Conservation (phyloP, 345 rosid genomes). For the Eucalyptus dawsonii region DNA sequence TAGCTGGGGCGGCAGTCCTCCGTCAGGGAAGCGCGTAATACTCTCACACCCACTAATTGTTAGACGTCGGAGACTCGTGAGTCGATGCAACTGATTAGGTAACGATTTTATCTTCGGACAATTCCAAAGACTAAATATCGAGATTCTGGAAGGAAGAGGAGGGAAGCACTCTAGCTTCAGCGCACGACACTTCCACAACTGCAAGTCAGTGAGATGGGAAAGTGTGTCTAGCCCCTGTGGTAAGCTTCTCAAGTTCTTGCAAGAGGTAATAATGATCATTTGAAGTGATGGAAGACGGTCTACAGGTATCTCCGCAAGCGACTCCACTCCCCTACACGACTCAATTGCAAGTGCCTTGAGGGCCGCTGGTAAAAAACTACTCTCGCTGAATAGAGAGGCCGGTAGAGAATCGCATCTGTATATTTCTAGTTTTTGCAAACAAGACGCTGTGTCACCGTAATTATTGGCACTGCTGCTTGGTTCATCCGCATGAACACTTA, state of each 20-base stretch:
- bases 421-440: accelerated
- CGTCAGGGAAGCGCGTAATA: accelerated
- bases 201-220: accelerated
- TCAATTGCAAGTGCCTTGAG: accelerated
- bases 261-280: accelerated
- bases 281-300: not conserved
- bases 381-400: not conserved
- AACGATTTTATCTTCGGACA: not conserved
- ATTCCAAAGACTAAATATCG: accelerated
- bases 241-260: not conserved
- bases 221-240: accelerated
- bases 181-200: accelerated
- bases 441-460: accelerated
- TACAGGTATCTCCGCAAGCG: not conserved
- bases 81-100: too few species aligned
- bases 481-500: not conserved
- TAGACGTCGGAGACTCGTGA: accelerated
- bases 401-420: accelerated
- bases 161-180: too few species aligned
- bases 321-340: not conserved
- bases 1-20: not conserved
- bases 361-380: accelerated
- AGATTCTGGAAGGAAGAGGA: not conserved
- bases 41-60: accelerated
- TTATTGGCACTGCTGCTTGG: accelerated